phyloP scores from a whole-genome alignment of 768 basidiomycete genomes.

The Pleurotus salmoneostramineus region DNA sequence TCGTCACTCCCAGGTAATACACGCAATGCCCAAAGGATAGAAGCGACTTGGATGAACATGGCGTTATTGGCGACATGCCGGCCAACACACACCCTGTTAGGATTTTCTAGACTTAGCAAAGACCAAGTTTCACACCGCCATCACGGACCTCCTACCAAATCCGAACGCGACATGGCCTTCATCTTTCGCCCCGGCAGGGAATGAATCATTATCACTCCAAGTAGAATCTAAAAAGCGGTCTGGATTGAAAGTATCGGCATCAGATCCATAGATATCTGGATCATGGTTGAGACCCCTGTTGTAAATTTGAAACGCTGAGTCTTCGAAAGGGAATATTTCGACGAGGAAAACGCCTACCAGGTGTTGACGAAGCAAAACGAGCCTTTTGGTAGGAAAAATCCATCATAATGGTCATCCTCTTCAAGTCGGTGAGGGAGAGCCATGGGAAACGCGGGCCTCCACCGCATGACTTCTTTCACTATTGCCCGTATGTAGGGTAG shows the following conservation, averaged over 20 bases:
- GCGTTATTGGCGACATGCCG: background rate
- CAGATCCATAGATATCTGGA: slow-evolving; percentile 25
- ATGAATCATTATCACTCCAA: slow-evolving; percentile 21
- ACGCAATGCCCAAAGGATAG: background rate
- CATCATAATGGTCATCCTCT: slow-evolving; percentile 42
- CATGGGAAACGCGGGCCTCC: slow-evolving; percentile 25
- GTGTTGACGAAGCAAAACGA: slow-evolving; percentile 30
- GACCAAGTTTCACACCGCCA: background rate
- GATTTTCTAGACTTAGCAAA: background rate
- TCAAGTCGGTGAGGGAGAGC: slow-evolving; percentile 27
- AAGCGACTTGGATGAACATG: background rate
- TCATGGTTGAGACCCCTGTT: slow-evolving; percentile 30
- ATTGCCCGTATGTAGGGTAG: slow-evolving; percentile 35
- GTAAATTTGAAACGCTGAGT: too few species aligned
- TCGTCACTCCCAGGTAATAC: background rate
- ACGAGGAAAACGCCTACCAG: slow-evolving; percentile 20
- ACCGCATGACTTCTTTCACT: slow-evolving; percentile 32
- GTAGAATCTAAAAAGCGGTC: slow-evolving; percentile 42
- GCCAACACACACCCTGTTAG: background rate
- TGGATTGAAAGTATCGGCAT: slow-evolving; percentile 36
- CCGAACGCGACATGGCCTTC: slow-evolving; percentile 27
- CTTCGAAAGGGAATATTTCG: background rate
- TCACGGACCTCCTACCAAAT: slow-evolving; percentile 20
- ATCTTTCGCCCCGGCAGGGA: slow-evolving; percentile 27
- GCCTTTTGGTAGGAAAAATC: slow-evolving; percentile 40